Conservation (phyloP, 371 early-diverging fungal species). For the Mortierella polycephala region DNA sequence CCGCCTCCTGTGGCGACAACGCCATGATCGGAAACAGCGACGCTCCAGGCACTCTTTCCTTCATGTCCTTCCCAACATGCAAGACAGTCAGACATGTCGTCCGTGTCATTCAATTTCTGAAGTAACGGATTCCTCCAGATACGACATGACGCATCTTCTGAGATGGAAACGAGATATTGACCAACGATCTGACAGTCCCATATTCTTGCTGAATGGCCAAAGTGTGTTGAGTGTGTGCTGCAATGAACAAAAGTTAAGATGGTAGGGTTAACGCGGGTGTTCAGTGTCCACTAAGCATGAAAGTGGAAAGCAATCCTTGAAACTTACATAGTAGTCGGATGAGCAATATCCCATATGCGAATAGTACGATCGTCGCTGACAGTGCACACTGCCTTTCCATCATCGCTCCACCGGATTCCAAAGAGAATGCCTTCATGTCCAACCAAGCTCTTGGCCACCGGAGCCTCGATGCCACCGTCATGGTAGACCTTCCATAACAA, state of each 20-base stretch:
- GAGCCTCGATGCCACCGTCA: conserved; percentile 57
- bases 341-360: conserved; percentile 75
- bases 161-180: conserved; percentile 56
- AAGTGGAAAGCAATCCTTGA: not conserved
- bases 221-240: conserved; percentile 65
- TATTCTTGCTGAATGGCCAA: conserved; percentile 84
- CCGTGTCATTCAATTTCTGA: conserved; percentile 29
- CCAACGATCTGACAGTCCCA: conserved; percentile 83
- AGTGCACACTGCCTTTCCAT: conserved; percentile 70
- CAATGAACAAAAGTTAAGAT: not conserved
- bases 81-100: conserved; percentile 63
- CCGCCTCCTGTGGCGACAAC: conserved; percentile 79
- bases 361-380: conserved; percentile 91
- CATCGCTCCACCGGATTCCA: conserved; percentile 74
- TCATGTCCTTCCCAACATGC: conserved; percentile 84
- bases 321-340: conserved; percentile 27
- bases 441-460: conserved; percentile 59
- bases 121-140: conserved; percentile 75
- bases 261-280: not conserved
- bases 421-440: conserved; percentile 88
- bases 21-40: conserved; percentile 64
- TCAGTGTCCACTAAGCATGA: not conserved
- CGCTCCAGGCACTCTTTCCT: conserved; percentile 87
- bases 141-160: conserved; percentile 80
- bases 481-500: conserved; percentile 72